Evolutionary conservation across 2,329 filamentous ascomycete species (phyloP), one percentile per base, ranked within the genome.

Genomic region (Ophiostoma sp.): DNA sequence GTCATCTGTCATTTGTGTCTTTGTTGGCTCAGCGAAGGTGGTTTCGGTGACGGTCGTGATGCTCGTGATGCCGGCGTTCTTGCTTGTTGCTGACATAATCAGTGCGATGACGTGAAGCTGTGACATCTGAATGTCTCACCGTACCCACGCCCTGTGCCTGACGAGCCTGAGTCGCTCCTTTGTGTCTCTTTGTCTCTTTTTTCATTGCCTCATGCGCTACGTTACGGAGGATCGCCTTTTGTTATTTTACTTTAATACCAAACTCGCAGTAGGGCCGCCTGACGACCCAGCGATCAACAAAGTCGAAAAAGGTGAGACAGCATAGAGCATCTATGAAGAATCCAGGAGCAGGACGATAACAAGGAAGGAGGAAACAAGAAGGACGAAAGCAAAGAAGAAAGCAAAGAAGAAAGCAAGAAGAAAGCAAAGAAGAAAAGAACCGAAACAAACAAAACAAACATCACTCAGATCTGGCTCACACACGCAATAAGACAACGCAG

Each of bases 301-400:
- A 38, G 55, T 60, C 27, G 27, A 16, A 60, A 27, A 55, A 55
- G n/a, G 49, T 55, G 49, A 55, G 49, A 55, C n/a, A 55, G n/a
- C 8, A 36, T 27, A 18, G 11, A 18, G 49, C 27, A 55, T 55
- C 11, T 27, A 36, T 55, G n/a, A 55, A 55, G 49, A 55, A 55
- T 55, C 2, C 6, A 27, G 49, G n/a, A 27, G 49, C 12, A 55
- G 27, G 18, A 55, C 3, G 49, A 8, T 27, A 7, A 18, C 11
- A 52, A 8, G 49, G n/a, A 55, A 55, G 27, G 27, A 27, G 27
- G 27, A 55, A 18, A 18, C 18, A 27, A 55, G 18, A 8, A 27
- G 8, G 14, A 27, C 2, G 12, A 8, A 47, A 14, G 5, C n/a
- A 14, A 4, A 55, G 27, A 55, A 55, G 49, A 2, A 55, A 55